Percentiles rank a stretch among this genome's conserved stretches.
Evolutionary conservation across 2,329 filamentous ascomycete genomes (phyloP).

Genomic region (Lecanoromycetidae sp.): DNA sequence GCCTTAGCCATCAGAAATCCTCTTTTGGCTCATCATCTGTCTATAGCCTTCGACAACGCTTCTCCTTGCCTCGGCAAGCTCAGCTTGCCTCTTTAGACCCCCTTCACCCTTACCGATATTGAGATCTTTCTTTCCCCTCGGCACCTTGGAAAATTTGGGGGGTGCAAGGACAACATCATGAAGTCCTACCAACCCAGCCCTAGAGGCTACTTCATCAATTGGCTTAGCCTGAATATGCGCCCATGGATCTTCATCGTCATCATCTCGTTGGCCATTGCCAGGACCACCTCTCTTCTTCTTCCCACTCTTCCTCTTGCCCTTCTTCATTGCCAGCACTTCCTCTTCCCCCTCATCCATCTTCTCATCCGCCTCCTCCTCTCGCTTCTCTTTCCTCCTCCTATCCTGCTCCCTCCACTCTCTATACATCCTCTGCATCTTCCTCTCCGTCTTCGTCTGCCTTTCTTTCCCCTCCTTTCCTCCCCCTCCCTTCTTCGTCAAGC

Average conservation of each 20-base stretch:
- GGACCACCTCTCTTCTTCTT: constrained; percentile 26
- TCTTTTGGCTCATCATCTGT: constrained; percentile 50
- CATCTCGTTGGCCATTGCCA: too few relatives aligned
- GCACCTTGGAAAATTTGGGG: constrained; percentile 54
- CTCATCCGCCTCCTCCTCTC: constrained; percentile 59
- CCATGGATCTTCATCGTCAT: constrained; percentile 65
- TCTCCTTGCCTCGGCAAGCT: constrained; percentile 55
- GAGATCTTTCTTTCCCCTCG: constrained; percentile 52
- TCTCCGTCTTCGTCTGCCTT: constrained; percentile 69
- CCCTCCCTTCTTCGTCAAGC: constrained; percentile 40
- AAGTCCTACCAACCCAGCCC: constrained; percentile 27
- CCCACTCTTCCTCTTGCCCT: constrained; percentile 37
- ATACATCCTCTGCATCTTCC: constrained; percentile 54
- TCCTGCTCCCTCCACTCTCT: constrained; percentile 46
- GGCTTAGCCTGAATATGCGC: constrained; percentile 56
- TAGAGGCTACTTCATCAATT: constrained; percentile 35
- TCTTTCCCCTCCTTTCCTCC: constrained; percentile 56
- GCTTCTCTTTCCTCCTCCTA: constrained; percentile 53
- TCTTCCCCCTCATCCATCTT: constrained; percentile 51
- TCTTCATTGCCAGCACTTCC: constrained; percentile 39
- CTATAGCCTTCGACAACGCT: constrained; percentile 65
- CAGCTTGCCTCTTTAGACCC: constrained; percentile 59
- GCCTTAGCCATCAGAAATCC: too few relatives aligned
- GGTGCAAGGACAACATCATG: constrained; percentile 60
- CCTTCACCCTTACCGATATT: constrained; percentile 53